Conservation (phyloP, 306 rosid species). For the Medicago lupulina region DNA sequence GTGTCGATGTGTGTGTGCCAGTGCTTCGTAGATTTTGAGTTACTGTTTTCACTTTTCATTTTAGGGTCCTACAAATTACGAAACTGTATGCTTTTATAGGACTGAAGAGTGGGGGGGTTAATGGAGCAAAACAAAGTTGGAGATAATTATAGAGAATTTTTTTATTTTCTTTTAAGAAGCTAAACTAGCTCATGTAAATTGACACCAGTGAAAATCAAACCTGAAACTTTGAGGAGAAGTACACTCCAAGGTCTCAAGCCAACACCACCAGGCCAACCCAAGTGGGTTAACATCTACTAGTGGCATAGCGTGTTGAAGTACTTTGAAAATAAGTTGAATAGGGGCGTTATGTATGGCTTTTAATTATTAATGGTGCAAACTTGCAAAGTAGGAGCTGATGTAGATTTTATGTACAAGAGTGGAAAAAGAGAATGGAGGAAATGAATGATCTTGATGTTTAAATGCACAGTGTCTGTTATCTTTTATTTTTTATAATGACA, state of each 20-base stretch:
- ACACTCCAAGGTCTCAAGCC: no score
- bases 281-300: not conserved
- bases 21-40: no score
- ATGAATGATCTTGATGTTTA: not conserved
- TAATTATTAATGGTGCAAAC: not conserved
- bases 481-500: not conserved
- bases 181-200: no score
- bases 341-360: not conserved
- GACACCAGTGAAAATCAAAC: no score
- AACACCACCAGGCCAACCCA: no score
- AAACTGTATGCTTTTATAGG: not conserved
- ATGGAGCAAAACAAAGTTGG: no score
- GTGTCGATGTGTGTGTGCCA: no score
- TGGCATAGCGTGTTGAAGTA: not conserved
- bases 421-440: not conserved
- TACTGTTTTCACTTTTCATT: not conserved
- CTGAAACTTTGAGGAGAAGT: no score
- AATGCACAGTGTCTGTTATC: not conserved
- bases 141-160: no score
- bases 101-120: no score
- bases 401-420: not conserved
- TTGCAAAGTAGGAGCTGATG: not conserved
- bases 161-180: no score
- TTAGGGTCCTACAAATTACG: not conserved
- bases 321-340: not conserved